Evolutionary conservation across 176 grass and related monocot species (phyloP), one percentile per base, ranked within the genome.

Genomic region (Musa acuminata): DNA sequence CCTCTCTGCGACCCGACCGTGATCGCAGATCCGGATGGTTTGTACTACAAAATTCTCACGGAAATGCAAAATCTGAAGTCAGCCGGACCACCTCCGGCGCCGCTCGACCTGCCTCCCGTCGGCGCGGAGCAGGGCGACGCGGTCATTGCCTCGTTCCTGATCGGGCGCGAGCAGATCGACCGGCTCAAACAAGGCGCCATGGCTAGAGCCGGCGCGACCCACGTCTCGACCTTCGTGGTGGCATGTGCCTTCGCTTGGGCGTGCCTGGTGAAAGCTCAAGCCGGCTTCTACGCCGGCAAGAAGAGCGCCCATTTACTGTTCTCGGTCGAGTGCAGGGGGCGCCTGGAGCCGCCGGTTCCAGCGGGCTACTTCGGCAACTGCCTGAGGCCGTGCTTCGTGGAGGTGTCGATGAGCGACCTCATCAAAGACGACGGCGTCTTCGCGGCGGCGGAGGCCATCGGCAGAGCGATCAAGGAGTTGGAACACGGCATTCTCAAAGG

Each of bases 351-450:
- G 53, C 84, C 88, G 17, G 51, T 99, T 1, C 88, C 84, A 0
- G 74, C 83, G 13, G 88, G 82, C 64, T 99, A 91, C 81, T 88
- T 99, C 8, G 95, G 95, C 81, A 99, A 99, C 81, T 99, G 95
- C 81, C 84, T 99, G 1, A 79, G 95, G 0, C 90, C 90, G 0
- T 99, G 95, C 80, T 99, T 99, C 75, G 88, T 91, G 50, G 95
- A 94, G 78, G 82, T 86, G 2, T 65, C 35, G 60, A 52, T 73
- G 70, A 64, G 35, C 10, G 84, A 88, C 60, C 86, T 98, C 11
- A 64, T 82, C 0, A 85, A 75, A 1, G 69, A 19, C 12, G 82
- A 83, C 43, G 90, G 94, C 51, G 84, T 89, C n/a, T 76, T 54
- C 13, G 66, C 79, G 0, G 95, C 95, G 17, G 88, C 95, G n/a